These are phyloP conservation scores for Tremellales sp. DNA, from an alignment of 1,284 basidiomycete species.

Conservation along the genomic window DNA sequence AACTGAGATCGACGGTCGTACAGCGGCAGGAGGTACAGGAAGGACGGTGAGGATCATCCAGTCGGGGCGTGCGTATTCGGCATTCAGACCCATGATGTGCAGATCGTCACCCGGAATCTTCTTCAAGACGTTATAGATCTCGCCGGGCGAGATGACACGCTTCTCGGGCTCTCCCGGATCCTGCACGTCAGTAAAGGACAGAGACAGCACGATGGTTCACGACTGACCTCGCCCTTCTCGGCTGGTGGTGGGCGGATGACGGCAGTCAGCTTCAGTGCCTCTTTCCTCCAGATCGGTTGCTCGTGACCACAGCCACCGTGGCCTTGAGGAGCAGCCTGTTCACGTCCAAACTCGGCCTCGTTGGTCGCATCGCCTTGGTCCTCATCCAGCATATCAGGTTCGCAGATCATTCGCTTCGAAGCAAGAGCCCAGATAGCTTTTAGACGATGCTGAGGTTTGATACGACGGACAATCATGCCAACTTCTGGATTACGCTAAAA, in stretches of 20 bases:
- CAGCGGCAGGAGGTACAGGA: slow-evolving; percentile 95
- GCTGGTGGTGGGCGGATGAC: slow-evolving; percentile 91
- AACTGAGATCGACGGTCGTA: slow-evolving; percentile 93
- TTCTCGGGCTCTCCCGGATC: slow-evolving; percentile 88
- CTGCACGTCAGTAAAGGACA: slow-evolving; percentile 26
- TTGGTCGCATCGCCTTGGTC: slow-evolving; percentile 69
- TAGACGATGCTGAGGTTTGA: slow-evolving; percentile 84
- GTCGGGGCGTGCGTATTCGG: slow-evolving; percentile 93
- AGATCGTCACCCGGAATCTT: slow-evolving; percentile 90
- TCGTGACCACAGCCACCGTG: slow-evolving; percentile 94
- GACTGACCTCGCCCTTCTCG: slow-evolving; percentile 66
- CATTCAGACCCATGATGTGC: slow-evolving; percentile 85
- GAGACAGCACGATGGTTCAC: background rate
- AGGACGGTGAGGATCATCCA: slow-evolving; percentile 99
- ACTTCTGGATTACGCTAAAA: slow-evolving; percentile 76
- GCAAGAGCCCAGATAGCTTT: slow-evolving; percentile 71
- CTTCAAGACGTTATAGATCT: slow-evolving; percentile 86
- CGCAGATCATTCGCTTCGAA: slow-evolving; percentile 70
- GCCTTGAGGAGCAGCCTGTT: slow-evolving; percentile 49
- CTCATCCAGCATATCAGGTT: slow-evolving; percentile 58
- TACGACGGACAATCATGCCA: slow-evolving; percentile 74
- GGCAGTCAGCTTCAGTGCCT: slow-evolving; percentile 92
- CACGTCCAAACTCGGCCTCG: slow-evolving; percentile 57
- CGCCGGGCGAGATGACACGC: slow-evolving; percentile 76
- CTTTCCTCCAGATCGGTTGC: slow-evolving; percentile 89